Evolutionary conservation across 345 rosid species (phyloP).

Genomic region (Salix purpurea): DNA sequence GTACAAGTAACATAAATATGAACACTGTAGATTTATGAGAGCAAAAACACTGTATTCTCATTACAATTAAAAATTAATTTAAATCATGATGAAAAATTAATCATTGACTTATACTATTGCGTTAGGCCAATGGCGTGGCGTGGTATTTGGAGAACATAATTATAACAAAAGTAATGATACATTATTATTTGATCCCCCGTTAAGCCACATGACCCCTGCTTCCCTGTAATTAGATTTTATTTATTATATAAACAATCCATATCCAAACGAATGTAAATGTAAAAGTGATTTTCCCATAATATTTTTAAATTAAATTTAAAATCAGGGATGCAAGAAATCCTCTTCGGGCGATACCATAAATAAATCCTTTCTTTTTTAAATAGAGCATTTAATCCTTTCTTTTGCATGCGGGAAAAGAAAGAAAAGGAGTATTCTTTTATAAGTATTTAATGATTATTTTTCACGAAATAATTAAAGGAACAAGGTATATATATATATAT

Average conservation of each 20-base stretch:
- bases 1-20: too few relatives aligned
- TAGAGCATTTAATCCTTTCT: too few relatives aligned
- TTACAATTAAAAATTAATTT: not conserved
- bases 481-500: not conserved
- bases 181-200: not conserved
- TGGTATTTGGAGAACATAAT: constrained; percentile 9
- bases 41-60: not conserved
- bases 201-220: not conserved
- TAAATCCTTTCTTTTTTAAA: too few relatives aligned
- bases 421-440: not conserved
- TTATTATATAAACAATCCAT: too few relatives aligned
- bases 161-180: constrained; percentile 3
- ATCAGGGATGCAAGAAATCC: too few relatives aligned
- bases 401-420: constrained; percentile 3
- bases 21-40: too few relatives aligned
- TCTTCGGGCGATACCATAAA: too few relatives aligned
- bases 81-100: not conserved
- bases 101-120: not conserved
- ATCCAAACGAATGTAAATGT: too few relatives aligned
- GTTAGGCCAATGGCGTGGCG: not conserved
- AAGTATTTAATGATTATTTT: not conserved
- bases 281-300: too few relatives aligned
- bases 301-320: too few relatives aligned
- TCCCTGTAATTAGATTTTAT: not conserved
- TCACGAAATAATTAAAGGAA: not conserved